Base-by-base conservation (phyloP, 805 yeast genomes). In the Candida golubevii region DNA sequence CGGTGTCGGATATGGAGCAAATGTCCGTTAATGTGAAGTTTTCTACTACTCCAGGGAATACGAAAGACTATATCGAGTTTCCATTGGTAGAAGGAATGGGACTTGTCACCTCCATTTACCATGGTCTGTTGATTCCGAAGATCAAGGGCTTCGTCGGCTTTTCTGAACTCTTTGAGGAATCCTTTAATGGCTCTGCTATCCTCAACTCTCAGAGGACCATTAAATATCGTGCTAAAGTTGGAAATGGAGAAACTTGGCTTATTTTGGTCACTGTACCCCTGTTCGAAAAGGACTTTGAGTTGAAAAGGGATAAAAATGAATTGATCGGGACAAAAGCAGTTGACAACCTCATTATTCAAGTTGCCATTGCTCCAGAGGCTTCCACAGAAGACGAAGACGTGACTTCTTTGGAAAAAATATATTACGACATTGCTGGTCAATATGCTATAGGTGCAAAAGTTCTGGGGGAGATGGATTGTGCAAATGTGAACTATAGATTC, bases 341-440 rank as follows among this genome's bases (percentile, higher is more conserved):
- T 67, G 28, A 60, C 50, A 80, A 49, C 53, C 72, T 77, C 31
- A 66, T 77, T 34, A 59, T 80, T 13, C 85, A 82, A 62, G 62
- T 75, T 8, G 83, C 82, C 2, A 67, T 69, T 36, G 67, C 79
- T 8, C 72, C 79, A 8, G 11, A 14, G 6, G 32, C 4, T 11
- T 12, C 38, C 2, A 27, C 38, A 6, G 37, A 31, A 10, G n/a
- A 12, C 7, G 15, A n/a, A 8, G 58, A 62, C 29, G 78, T 74
- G 23, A 59, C 66, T 7, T 65, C 60, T 49, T 14, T 33, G 35
- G 32, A 29, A 10, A 29, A 29, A 12, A 12, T 29, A 12, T 81
- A 82, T 57, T 90, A 83, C 59, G 53, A 66, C 35, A 79, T 85
- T 15, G 90, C 93, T 34, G 95, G 95, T 34, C 66, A 72, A 51